These are phyloP conservation scores for Ophiobolus disseminans DNA, from an alignment of 2,329 filamentous ascomycete genomes.

Conservation along the genomic window DNA sequence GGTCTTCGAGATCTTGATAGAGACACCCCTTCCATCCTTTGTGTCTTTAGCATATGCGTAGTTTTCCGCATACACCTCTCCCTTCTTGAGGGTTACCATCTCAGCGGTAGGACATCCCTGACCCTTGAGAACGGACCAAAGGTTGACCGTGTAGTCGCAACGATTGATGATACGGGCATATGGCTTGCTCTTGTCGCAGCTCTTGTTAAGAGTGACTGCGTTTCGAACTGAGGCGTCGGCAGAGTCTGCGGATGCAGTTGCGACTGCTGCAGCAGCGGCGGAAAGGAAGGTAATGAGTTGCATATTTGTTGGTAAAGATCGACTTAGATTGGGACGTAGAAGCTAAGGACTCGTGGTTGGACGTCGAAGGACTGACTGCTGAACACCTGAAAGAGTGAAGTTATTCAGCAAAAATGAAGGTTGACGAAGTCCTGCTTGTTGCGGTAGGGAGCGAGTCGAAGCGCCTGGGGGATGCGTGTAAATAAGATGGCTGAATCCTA, in stretches of 20 bases:
- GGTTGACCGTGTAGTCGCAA: constrained; percentile 46
- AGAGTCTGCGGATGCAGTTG: constrained; percentile 36
- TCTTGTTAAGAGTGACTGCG: constrained; percentile 24
- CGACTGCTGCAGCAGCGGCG: constrained; percentile 40
- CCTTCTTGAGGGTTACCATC: constrained; percentile 35
- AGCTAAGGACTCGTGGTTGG: constrained; percentile 28
- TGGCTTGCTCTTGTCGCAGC: constrained; percentile 21
- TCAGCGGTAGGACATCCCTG: constrained; percentile 30
- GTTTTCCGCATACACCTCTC: constrained; percentile 43
- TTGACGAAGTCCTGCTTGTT: constrained; percentile 49
- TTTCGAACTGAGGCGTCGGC: constrained; percentile 14
- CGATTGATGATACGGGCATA: constrained; percentile 47
- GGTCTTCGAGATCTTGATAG: constrained; percentile 50
- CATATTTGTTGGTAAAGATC: constrained; percentile 36
- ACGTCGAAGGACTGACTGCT: constrained; percentile 45
- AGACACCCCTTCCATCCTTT: constrained; percentile 37
- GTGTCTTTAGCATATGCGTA: constrained; percentile 20
- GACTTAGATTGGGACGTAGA: constrained; percentile 14
- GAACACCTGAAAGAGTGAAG: constrained; percentile 52
- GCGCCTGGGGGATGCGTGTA: constrained; percentile 45
- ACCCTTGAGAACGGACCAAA: constrained; percentile 49
- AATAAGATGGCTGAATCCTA: constrained; percentile 44
- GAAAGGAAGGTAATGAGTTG: constrained; percentile 42
- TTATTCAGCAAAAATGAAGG: constrained; percentile 49
- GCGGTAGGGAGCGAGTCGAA: constrained; percentile 33